These are phyloP conservation scores for Gentiana macrophylla DNA, from an alignment of 257 asterid genomes.

Conservation along the genomic window DNA sequence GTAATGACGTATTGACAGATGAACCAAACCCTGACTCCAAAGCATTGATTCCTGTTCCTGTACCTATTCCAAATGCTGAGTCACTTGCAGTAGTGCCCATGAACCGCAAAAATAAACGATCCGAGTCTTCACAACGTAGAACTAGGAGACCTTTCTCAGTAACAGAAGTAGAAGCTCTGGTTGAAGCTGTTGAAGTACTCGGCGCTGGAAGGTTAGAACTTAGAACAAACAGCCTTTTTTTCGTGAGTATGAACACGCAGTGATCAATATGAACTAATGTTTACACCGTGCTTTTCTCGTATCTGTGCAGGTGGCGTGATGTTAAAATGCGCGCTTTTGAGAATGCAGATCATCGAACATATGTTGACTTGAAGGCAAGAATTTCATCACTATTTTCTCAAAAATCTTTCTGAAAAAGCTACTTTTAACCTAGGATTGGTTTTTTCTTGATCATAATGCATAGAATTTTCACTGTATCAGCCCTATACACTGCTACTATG, in stretches of 20 bases:
- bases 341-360: constrained; percentile 82
- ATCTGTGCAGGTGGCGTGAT: constrained; percentile 79
- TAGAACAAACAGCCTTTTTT: neutral
- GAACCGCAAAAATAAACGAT: constrained; percentile 40
- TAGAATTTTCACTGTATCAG: no score
- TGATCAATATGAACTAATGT: no score
- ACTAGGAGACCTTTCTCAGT: constrained; percentile 85
- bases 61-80: constrained; percentile 28
- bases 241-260: neutral
- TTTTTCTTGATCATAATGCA: no score
- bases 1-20: constrained; percentile 21
- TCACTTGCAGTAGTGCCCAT: constrained; percentile 43
- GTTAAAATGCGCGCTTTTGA: constrained; percentile 79
- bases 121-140: constrained; percentile 73
- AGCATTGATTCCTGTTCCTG: constrained; percentile 30
- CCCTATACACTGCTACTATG: no score
- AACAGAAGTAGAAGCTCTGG: constrained; percentile 80
- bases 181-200: constrained; percentile 78
- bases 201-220: constrained; percentile 76
- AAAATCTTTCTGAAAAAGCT: neutral
- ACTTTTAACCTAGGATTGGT: no score
- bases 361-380: constrained; percentile 78
- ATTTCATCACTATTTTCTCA: neutral
- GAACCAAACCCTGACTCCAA: constrained; percentile 28
- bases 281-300: neutral